Evolutionary conservation across 495 filamentous ascomycete genomes (phyloP), one percentile per base, ranked within the genome.

Genomic region (Xylaria grammica): DNA sequence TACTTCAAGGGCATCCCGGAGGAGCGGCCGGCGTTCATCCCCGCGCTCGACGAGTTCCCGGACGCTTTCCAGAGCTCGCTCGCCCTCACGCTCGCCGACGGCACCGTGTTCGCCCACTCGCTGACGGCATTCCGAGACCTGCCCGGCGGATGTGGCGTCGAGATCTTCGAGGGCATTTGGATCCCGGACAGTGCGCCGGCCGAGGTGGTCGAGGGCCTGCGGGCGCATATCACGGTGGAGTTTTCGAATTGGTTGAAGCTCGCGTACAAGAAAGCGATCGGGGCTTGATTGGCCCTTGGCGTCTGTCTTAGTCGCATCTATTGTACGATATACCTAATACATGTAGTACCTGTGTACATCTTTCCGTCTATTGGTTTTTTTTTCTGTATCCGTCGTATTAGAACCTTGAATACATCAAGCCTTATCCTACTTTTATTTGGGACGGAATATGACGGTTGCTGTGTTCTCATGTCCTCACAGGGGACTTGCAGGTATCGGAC

Each of bases 141-240:
- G n/a, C 63, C 66, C 0, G 56, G 65, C 11, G 45, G 46, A 0
- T 30, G 42, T n/a, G 69, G 69, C 19, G 65, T 72, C 3, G 69
- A 72, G 67, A 63, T 54, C 8, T 52, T 63, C 32, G 19, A 67
- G 29, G 56, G 65, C n/a, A 69, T 72, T 10, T 72, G 67, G 67
- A 65, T 72, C 50, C 60, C 62, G 4, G 54, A 59, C 13, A 48
- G 29, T 2, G 64, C 67, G 17, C 69, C 69, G 15, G 1, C 30
- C 0, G 67, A 63, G 17, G 65, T 72, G 24, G 34, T 58, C 1
- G 61, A 63, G 46, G 67, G 69, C 13, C 30, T 72, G n/a, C 24
- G 30, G 24, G 29, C 64, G 26, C 69, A 72, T 46, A 46, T 69
- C 45, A 61, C 51, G 15, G 65, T 72, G 3, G 69, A 72, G 61